A percentile compares a stretch with the other conserved stretches of the same genome.
Conservation (phyloP, 2,329 filamentous ascomycete species). For the Nannizziopsis arthrosporioides region DNA sequence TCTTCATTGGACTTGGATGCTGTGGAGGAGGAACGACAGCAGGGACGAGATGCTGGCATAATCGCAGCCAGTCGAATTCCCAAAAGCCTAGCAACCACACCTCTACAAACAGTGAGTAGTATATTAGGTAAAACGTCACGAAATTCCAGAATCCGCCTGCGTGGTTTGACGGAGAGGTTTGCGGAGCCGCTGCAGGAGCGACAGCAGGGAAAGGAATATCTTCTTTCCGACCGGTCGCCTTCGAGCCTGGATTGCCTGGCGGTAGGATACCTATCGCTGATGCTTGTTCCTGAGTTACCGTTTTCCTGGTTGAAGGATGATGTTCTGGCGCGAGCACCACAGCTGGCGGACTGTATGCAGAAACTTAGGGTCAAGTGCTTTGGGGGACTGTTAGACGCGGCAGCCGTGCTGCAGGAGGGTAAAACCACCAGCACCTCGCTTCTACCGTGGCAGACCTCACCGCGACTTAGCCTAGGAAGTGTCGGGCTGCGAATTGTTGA, state of each 20-base stretch:
- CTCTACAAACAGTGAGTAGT: constrained; percentile 48
- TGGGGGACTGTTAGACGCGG: constrained; percentile 19
- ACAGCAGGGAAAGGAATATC: constrained; percentile 44
- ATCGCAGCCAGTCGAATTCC: constrained; percentile 31
- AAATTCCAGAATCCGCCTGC: constrained; percentile 61
- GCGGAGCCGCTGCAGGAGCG: constrained; percentile 59
- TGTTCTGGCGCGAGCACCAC: constrained; percentile 41
- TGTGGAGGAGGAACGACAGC: constrained; percentile 27
- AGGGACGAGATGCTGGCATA: constrained; percentile 26
- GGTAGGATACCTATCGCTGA: constrained; percentile 66
- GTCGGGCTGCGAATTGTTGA: constrained; percentile 28
- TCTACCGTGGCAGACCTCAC: constrained; percentile 29
- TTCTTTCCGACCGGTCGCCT: constrained; percentile 42
- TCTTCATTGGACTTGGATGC: constrained; percentile 54
- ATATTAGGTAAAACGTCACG: constrained; percentile 57
- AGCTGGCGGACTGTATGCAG: constrained; percentile 36
- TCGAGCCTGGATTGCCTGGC: constrained; percentile 66
- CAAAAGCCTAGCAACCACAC: constrained; percentile 43
- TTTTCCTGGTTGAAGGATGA: constrained; percentile 51
- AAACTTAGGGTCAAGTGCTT: constrained; percentile 30
- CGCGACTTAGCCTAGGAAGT: constrained; percentile 23
- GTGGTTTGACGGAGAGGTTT: constrained; percentile 58
- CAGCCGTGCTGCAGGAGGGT: constrained; percentile 1
- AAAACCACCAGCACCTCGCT: constrained; percentile 11
- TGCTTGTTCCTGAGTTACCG: constrained; percentile 51